Percentiles rank a stretch among this genome's conserved stretches.
phyloP scores from a whole-genome alignment of 805 yeast genomes.

The Suhomyces canberraensis region DNA sequence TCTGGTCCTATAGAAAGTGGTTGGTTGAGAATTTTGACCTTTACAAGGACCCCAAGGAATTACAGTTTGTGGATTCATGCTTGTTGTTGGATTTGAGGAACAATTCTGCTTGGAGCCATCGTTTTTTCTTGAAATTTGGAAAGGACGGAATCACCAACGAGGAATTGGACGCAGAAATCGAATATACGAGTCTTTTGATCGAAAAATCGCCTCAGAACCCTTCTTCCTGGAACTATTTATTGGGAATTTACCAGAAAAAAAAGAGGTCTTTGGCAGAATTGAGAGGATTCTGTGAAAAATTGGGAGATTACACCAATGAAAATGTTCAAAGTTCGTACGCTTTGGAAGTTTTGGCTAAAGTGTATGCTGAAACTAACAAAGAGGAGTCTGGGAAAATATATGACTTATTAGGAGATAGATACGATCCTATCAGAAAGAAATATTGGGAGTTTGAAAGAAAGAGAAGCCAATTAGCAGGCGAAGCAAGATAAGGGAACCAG shows the following conservation, averaged over 20 bases:
- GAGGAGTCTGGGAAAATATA: conserved; percentile 44
- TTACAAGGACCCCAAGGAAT: conserved; percentile 45
- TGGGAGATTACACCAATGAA: conserved; percentile 28
- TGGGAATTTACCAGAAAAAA: conserved; percentile 46
- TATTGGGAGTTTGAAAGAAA: conserved; percentile 61
- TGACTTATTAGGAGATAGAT: conserved; percentile 46
- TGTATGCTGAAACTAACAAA: conserved; percentile 34
- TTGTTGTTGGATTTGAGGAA: conserved; percentile 69
- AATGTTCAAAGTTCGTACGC: conserved; percentile 55
- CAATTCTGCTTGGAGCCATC: conserved; percentile 91
- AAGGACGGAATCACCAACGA: conserved; percentile 11
- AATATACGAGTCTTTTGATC: conserved; percentile 49
- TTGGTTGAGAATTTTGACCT: conserved; percentile 55
- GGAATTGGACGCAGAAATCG: conserved; percentile 46
- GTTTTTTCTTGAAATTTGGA: conserved; percentile 56
- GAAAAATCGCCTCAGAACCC: conserved; percentile 72
- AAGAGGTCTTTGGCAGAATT: conserved; percentile 31
- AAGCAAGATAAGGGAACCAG: too few species aligned
- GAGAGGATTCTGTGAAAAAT: conserved; percentile 43
- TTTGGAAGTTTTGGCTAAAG: conserved; percentile 56
- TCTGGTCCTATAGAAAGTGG: conserved; percentile 94
- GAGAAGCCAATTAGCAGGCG: too few species aligned
- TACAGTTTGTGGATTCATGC: conserved; percentile 46
- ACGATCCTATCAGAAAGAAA: conserved; percentile 60
- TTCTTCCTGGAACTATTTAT: conserved; percentile 80